Conservation (phyloP, 2,329 filamentous ascomycete genomes). For the Hyphodiscus sp. region DNA sequence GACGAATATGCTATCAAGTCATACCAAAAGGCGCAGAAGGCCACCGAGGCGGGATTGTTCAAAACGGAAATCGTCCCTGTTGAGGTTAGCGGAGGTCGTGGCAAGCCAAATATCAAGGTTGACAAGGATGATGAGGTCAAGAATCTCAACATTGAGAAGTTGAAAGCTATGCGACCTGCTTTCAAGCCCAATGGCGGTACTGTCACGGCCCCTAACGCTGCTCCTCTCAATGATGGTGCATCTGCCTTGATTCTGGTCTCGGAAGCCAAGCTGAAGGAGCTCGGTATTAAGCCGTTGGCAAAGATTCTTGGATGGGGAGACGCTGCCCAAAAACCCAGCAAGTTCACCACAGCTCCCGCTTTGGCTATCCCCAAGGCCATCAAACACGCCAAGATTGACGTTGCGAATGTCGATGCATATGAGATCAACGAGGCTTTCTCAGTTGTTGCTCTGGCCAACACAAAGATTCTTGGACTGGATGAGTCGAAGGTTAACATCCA, state of each 20-base stretch:
- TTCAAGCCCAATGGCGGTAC: constrained; percentile 78
- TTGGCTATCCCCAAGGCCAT: constrained; percentile 96
- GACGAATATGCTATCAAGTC: constrained; percentile 93
- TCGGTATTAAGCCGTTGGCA: constrained; percentile 83
- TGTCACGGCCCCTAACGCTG: constrained; percentile 93
- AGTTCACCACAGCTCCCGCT: constrained; percentile 91
- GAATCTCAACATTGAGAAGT: constrained; percentile 82
- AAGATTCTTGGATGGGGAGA: constrained; percentile 98
- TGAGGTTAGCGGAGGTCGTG: constrained; percentile 79
- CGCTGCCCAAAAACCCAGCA: constrained; percentile 81
- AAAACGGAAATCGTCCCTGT: constrained; percentile 81
- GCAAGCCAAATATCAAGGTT: constrained; percentile 77
- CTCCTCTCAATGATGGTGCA: constrained; percentile 91
- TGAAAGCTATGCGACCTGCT: constrained; percentile 76
- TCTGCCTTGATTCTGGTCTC: constrained; percentile 90
- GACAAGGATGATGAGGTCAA: constrained; percentile 92
- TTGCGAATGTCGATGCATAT: constrained; percentile 79
- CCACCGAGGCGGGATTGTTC: constrained; percentile 77
- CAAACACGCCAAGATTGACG: constrained; percentile 80
- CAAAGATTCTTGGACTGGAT: constrained; percentile 77
- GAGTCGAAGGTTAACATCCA: constrained; percentile 91
- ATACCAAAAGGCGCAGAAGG: constrained; percentile 88
- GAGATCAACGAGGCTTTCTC: constrained; percentile 99
- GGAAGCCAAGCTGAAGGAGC: constrained; percentile 87
- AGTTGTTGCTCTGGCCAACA: constrained; percentile 91